Conservation (phyloP, 2,329 filamentous ascomycete genomes). For the Paracorniculantispora psalliotae region DNA sequence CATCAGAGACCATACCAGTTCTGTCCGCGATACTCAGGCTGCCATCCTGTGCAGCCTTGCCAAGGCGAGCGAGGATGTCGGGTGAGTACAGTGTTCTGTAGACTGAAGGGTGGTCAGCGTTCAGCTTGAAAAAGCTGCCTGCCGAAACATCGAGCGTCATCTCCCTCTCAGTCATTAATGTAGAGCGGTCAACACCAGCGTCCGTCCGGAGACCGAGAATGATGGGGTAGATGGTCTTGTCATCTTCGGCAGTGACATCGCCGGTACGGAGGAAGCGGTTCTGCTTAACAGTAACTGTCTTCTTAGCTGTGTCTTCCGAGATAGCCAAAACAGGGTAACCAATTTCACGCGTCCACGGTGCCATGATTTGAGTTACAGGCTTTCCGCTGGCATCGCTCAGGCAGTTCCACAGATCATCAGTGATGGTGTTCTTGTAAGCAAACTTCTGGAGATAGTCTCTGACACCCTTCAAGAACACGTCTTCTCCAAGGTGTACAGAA, state of each 20-base stretch:
- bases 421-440: conserved; percentile 91
- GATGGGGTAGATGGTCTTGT: conserved; percentile 81
- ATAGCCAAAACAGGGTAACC: conserved; percentile 89
- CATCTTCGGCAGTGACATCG: conserved; percentile 89
- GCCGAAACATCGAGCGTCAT: conserved; percentile 70
- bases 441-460: conserved; percentile 90
- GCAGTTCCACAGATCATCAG: conserved; percentile 83
- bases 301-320: conserved; percentile 50
- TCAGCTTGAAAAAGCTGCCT: conserved; percentile 91
- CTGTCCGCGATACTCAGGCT: conserved; percentile 83
- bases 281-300: conserved; percentile 81
- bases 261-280: conserved; percentile 91
- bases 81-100: conserved; percentile 87
- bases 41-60: conserved; percentile 66
- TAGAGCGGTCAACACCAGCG: conserved; percentile 63
- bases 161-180: conserved; percentile 50
- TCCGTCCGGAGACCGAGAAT: conserved; percentile 83
- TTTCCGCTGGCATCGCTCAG: conserved; percentile 86
- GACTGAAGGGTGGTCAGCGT: conserved; percentile 87
- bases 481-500: conserved; percentile 92
- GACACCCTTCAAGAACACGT: conserved; percentile 87
- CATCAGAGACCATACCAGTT: conserved; percentile 90
- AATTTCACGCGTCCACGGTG: conserved; percentile 95
- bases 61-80: conserved; percentile 79
- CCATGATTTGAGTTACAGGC: conserved; percentile 83